Evolutionary conservation across 176 grass and related monocot species (phyloP).

Genomic region (Paspalum notatum): DNA sequence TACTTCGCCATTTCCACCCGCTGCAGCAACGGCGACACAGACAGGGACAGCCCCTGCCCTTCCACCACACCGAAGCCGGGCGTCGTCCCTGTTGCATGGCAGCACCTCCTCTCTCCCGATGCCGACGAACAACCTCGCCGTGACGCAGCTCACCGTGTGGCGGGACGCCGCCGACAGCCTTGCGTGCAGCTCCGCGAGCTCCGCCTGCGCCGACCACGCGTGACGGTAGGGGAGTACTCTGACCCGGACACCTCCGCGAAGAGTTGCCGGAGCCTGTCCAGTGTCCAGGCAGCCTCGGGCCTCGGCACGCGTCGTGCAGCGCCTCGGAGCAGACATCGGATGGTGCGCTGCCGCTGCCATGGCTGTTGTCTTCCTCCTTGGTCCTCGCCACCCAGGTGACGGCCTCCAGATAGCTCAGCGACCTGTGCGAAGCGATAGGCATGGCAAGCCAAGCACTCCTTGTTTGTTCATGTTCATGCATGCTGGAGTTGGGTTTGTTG

Average conservation of each 20-base stretch:
- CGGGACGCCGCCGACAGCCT: conserved; percentile 54
- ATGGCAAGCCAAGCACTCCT: conserved; percentile 61
- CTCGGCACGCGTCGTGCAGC: conserved; percentile 59
- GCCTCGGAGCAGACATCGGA: conserved; percentile 22
- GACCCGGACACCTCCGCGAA: conserved; percentile 49
- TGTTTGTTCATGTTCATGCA: not conserved
- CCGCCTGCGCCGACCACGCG: conserved; percentile 59
- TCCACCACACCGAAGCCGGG: conserved; percentile 43
- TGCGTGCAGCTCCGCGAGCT: conserved; percentile 67
- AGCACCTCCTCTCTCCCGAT: conserved; percentile 88
- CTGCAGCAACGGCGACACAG: too few relatives aligned
- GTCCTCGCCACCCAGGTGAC: conserved; percentile 83
- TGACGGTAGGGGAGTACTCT: not conserved
- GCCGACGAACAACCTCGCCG: conserved; percentile 75
- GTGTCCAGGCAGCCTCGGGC: conserved; percentile 66
- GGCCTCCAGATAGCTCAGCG: conserved; percentile 83
- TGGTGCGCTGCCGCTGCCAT: not conserved
- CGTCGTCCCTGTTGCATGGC: conserved; percentile 66
- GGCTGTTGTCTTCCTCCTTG: conserved; percentile 64
- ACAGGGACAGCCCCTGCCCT: too few relatives aligned
- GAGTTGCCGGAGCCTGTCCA: conserved; percentile 44
- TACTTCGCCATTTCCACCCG: too few relatives aligned
- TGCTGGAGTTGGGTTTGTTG: too few relatives aligned
- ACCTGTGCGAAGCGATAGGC: conserved; percentile 67
- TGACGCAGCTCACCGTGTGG: conserved; percentile 65